Base-by-base conservation (phyloP, 495 filamentous ascomycete species). In the Aspergillus wentii region DNA sequence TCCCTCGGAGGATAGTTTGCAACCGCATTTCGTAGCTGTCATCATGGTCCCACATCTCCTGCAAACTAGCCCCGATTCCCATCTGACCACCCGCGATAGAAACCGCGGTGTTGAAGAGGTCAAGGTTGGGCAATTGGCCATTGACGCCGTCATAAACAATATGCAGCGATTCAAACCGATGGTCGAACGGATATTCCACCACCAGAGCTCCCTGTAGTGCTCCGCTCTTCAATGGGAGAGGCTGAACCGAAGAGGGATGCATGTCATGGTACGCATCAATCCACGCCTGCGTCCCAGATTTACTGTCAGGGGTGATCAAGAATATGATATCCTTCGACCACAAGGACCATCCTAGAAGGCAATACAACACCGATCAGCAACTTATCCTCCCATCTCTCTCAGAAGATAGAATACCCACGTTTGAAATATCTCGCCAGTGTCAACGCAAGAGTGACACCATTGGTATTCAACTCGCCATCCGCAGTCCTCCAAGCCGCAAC, bases 271-370 rank as follows among this genome's bases (percentile, higher is more conserved):
- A 98, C 3, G 94, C 94, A 49, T 95, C 88, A 17, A 95, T 85
- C 92, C 94, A 98, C 18, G 92, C 92, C 62, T 98, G 89, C 4
- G 89, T 86, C 3, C 90, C 92, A 13, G 86, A 81, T 38, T 79
- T 84, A 54, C 88, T 94, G 62, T 98, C 92, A 1, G 83, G 77
- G 1, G 92, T 80, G 34, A 97, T 75, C 6, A 98, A 60, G 61
- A 98, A 82, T 31, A 98, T 92, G 48, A 98, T 95, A 44, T 98
- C 92, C 64, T 98, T 98, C 25, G 88, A 95, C 92, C 92, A 98
- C 8, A 98, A 69, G 17, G 88, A 95, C 92, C 92, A 98, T 43
- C 88, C 81, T 85, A 23, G 13, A 35, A 30, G 13, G 1, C 9
- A 11, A 19, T 28, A 7, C 14, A 18, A 35, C 8, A 17, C 23